Conservation (phyloP, 495 filamentous ascomycete genomes). For the Cairneyella variabilis region DNA sequence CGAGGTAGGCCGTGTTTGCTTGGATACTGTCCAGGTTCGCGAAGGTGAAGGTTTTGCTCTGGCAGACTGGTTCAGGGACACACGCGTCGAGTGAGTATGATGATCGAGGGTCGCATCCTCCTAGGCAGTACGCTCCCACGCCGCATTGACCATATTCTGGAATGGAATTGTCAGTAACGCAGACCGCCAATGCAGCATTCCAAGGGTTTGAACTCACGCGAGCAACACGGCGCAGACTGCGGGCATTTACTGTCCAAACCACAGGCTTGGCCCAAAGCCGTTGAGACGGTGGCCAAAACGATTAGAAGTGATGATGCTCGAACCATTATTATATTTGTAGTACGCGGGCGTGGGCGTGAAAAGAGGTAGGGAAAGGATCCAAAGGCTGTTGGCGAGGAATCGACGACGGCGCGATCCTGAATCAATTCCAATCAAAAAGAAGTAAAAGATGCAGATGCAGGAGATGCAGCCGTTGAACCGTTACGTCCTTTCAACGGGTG, state of each 20-base stretch:
- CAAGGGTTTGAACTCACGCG: conserved; percentile 58
- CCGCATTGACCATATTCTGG: conserved; percentile 91
- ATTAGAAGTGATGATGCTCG: conserved; percentile 21
- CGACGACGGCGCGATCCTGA: neutral
- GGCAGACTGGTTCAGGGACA: conserved; percentile 78
- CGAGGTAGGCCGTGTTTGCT: conserved; percentile 76
- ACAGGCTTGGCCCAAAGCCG: conserved; percentile 41
- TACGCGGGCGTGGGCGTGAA: neutral
- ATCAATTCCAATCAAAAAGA: neutral
- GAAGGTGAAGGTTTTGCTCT: conserved; percentile 67
- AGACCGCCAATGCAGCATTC: conserved; percentile 20
- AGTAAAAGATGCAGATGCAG: neutral
- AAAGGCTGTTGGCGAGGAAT: neutral
- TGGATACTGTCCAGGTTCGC: conserved; percentile 62
- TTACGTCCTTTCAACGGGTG: neutral
- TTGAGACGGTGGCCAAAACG: conserved; percentile 27
- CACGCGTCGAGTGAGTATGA: conserved; percentile 82
- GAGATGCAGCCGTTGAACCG: no score
- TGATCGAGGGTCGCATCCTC: conserved; percentile 84
- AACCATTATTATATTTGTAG: conserved; percentile 24
- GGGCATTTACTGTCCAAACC: conserved; percentile 65
- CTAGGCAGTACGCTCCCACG: conserved; percentile 91
- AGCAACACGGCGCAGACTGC: conserved; percentile 78
- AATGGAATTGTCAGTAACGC: conserved; percentile 14
- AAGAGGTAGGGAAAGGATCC: neutral